Conservation (phyloP, 176 grass and related monocot genomes). For the Carex scoparia region DNA sequence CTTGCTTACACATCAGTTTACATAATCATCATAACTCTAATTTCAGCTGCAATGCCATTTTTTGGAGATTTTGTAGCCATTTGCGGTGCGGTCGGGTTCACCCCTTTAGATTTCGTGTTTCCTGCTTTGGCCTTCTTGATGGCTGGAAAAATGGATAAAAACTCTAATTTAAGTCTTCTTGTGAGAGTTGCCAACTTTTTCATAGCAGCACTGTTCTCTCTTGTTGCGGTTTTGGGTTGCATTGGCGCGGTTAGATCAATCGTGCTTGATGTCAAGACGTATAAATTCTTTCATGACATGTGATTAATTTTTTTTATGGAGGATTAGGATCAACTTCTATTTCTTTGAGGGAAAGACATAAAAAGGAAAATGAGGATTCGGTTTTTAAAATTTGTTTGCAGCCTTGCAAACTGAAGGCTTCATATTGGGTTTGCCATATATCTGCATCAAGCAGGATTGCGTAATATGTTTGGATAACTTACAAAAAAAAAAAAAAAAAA, state of each 20-base stretch:
- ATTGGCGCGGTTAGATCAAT: constrained; percentile 64
- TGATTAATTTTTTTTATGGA: constrained; percentile 27
- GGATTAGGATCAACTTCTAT: neutral
- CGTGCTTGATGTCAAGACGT: constrained; percentile 43
- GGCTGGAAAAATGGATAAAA: constrained; percentile 35
- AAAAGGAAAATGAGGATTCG: neutral
- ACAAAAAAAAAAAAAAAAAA: neutral
- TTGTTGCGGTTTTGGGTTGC: constrained; percentile 52
- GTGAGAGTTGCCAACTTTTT: constrained; percentile 26
- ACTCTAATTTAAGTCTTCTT: neutral
- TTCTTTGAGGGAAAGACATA: neutral
- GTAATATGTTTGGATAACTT: neutral
- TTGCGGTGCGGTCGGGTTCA: constrained; percentile 73
- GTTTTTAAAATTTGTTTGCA: neutral
- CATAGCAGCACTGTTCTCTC: constrained; percentile 33
- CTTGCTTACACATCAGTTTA: constrained; percentile 50
- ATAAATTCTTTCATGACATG: constrained; percentile 71
- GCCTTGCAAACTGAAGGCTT: neutral
- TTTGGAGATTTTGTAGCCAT: constrained; percentile 81
- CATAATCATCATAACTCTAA: constrained; percentile 41
- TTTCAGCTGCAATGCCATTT: constrained; percentile 61
- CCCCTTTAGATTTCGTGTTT: constrained; percentile 74
- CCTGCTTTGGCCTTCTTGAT: constrained; percentile 51
- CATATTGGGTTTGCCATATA: neutral
- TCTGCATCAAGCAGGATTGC: neutral